A percentile compares a stretch with the other conserved stretches of the same genome.
phyloP scores from a whole-genome alignment of 495 filamentous ascomycete genomes.

The Hypomontagnella monticulosa region DNA sequence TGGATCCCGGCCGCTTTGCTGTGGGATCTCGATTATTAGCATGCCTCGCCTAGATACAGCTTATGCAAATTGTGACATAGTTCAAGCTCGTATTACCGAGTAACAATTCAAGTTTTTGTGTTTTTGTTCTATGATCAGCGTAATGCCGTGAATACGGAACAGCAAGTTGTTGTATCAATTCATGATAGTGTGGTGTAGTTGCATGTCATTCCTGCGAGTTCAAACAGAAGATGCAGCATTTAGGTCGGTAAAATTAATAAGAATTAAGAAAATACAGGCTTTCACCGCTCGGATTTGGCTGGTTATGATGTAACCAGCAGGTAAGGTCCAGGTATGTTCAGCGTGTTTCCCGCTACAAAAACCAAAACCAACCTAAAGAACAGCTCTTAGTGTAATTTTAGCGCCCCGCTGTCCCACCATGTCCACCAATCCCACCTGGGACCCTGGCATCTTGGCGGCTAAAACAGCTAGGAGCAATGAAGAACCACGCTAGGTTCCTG shows the following conservation, averaged over 20 bases:
- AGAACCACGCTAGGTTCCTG: conserved; percentile 12
- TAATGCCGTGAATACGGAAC: conserved; percentile 5
- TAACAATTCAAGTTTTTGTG: conserved; percentile 2
- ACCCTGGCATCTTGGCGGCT: conserved; percentile 38
- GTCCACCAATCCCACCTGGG: conserved; percentile 21
- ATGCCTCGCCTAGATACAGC: conserved; percentile 3
- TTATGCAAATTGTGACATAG: background rate
- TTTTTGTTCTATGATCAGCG: conserved; percentile 12
- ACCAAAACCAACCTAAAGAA: background rate
- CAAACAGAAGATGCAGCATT: conserved; percentile 25
- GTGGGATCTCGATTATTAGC: conserved; percentile 21
- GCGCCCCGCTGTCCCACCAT: conserved; percentile 37
- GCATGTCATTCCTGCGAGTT: conserved; percentile 9
- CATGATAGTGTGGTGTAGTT: background rate
- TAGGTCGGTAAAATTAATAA: conserved; percentile 3
- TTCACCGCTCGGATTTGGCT: conserved; percentile 27
- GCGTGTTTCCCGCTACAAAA: conserved; percentile 28
- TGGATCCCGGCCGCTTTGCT: conserved; percentile 17
- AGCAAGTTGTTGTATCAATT: background rate
- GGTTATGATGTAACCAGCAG: conserved; percentile 39
- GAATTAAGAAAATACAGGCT: conserved; percentile 16
- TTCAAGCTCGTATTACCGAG: conserved; percentile 9
- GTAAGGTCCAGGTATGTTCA: background rate
- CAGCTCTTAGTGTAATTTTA: conserved; percentile 30
- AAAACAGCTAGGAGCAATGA: conserved; percentile 20